These are phyloP conservation scores for Helminthosporium solani DNA, from an alignment of 2,329 filamentous ascomycete genomes.

Conservation along the genomic window DNA sequence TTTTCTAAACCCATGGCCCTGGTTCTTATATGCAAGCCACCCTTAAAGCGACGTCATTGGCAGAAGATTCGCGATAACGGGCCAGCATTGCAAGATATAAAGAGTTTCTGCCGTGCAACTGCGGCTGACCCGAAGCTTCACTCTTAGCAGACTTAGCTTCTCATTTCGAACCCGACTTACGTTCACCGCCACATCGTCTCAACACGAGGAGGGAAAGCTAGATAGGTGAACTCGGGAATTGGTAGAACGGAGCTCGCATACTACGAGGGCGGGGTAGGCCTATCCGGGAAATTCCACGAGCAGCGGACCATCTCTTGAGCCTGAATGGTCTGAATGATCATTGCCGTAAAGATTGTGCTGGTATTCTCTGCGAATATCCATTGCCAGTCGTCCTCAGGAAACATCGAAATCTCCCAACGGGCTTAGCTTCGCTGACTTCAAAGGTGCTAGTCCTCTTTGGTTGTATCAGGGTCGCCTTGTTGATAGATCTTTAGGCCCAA, in stretches of 20 bases:
- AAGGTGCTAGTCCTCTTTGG: not conserved
- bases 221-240: conserved; percentile 1
- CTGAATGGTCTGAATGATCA: not conserved
- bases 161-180: not conserved
- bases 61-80: conserved; percentile 10
- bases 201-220: not conserved
- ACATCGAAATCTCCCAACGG: not conserved
- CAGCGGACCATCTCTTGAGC: not conserved
- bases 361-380: not conserved
- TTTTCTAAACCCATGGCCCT: conserved; percentile 3
- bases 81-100: conserved; percentile 6
- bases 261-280: conserved; percentile 15
- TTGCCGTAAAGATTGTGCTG: not conserved
- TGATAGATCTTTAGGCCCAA: not conserved
- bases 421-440: not conserved
- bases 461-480: too few relatives aligned
- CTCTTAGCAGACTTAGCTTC: not conserved
- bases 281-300: conserved; percentile 12
- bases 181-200: conserved; percentile 13
- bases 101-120: conserved; percentile 8
- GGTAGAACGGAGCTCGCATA: conserved; percentile 7
- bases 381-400: too few relatives aligned
- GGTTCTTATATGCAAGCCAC: conserved; percentile 3
- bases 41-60: conserved; percentile 6
- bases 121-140: conserved; percentile 2